Conservation (phyloP, 345 rosid genomes). For the Cardiospermum halicacabum region DNA sequence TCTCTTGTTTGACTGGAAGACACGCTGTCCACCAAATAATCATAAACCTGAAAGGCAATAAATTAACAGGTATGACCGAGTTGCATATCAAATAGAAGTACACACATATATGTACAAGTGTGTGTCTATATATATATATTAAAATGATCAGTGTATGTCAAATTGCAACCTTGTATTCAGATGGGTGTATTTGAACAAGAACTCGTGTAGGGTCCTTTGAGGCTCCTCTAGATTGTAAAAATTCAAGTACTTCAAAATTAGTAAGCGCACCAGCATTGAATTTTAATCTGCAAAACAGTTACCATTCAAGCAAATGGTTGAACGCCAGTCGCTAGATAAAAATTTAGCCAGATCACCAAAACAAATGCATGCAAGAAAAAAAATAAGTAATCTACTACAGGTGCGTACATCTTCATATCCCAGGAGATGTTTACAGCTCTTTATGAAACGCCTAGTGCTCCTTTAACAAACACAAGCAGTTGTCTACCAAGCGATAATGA, state of each 20-base stretch:
- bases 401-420: conserved; percentile 18
- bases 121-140: too few relatives aligned
- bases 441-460: not conserved
- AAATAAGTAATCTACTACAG: not conserved
- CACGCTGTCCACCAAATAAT: conserved; percentile 51
- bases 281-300: conserved; percentile 46
- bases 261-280: conserved; percentile 67
- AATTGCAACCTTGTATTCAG: conserved; percentile 62
- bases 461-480: not conserved
- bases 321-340: too few relatives aligned
- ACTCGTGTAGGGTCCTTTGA: conserved; percentile 61
- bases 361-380: not conserved
- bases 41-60: conserved; percentile 54
- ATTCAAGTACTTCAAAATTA: conserved; percentile 70
- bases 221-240: conserved; percentile 70
- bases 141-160: not conserved
- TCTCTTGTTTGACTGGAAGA: conserved; percentile 64
- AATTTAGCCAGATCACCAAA: not conserved
- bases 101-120: too few relatives aligned
- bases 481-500: not conserved
- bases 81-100: not conserved
- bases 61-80: not conserved
- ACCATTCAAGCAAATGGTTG: not conserved
- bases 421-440: not conserved
- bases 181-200: conserved; percentile 51